Percentiles rank a stretch among this genome's conserved stretches.
These are phyloP conservation scores for Immersiella caudata DNA, from an alignment of 495 filamentous ascomycete genomes.

Conservation along the genomic window DNA sequence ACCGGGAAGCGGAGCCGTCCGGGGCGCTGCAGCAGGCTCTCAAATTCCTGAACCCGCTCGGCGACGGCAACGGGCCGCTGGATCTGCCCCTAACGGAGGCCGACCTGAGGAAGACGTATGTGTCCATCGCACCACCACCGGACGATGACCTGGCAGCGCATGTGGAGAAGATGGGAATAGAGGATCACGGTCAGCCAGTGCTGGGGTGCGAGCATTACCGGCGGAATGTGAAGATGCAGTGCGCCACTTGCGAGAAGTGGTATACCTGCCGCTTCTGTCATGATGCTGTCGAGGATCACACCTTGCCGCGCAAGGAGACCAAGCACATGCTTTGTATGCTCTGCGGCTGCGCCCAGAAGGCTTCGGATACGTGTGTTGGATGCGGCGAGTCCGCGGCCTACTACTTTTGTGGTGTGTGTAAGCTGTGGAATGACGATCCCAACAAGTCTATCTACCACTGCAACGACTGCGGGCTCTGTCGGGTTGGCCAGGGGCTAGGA, in stretches of 20 bases:
- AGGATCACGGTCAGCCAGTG: slow-evolving; percentile 46
- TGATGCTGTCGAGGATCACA: slow-evolving; percentile 82
- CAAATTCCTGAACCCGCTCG: slow-evolving; percentile 45
- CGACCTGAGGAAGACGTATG: slow-evolving; percentile 74
- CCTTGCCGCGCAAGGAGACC: slow-evolving; percentile 76
- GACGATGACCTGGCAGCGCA: slow-evolving; percentile 26
- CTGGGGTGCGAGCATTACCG: slow-evolving; percentile 93
- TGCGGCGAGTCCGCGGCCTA: slow-evolving; percentile 81
- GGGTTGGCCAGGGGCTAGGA: slow-evolving; percentile 86
- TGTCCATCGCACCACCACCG: slow-evolving; percentile 34
- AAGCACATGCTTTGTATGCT: slow-evolving; percentile 99
- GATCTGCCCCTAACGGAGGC: slow-evolving; percentile 69
- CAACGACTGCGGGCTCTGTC: slow-evolving; percentile 92
- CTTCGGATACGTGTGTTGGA: slow-evolving; percentile 70
- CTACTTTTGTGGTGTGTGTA: slow-evolving; percentile 94
- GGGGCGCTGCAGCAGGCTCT: slow-evolving; percentile 35
- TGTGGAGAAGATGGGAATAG: slow-evolving; percentile 44
- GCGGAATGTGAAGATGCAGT: slow-evolving; percentile 94
- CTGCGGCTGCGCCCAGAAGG: slow-evolving; percentile 83
- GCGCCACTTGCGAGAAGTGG: slow-evolving; percentile 85
- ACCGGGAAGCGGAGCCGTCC: slow-evolving; percentile 21
- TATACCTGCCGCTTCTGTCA: slow-evolving; percentile 96
- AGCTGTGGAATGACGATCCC: slow-evolving; percentile 93
- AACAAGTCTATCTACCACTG: slow-evolving; percentile 96
- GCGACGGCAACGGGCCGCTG: slow-evolving; percentile 40